Evolutionary conservation across 441 rosid species (phyloP).

Genomic region (Macaranga tanarius): DNA sequence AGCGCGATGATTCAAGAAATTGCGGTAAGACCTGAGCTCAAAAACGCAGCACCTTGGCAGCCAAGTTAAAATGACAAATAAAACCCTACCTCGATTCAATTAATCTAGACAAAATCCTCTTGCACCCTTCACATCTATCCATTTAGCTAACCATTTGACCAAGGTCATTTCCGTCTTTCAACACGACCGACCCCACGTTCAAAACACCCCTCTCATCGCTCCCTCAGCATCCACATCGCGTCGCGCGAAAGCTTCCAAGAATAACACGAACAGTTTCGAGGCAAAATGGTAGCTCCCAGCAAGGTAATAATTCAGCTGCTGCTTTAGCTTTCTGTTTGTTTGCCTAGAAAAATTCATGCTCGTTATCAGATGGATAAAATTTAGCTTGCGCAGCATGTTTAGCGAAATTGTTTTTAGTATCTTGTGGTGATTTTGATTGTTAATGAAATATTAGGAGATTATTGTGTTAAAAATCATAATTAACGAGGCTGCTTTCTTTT

Average conservation of each 20-base stretch:
- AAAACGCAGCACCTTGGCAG: too few relatives aligned
- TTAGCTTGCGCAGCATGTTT: background rate
- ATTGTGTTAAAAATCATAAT: too few relatives aligned
- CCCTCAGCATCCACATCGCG: background rate
- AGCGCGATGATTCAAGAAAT: background rate
- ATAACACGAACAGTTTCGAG: background rate
- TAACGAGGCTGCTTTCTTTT: too few relatives aligned
- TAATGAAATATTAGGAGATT: background rate
- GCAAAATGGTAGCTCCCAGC: constrained; percentile 30
- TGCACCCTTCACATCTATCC: background rate
- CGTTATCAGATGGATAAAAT: background rate
- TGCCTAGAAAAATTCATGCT: background rate
- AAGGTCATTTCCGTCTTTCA: constrained; percentile 10
- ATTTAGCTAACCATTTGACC: too few relatives aligned
- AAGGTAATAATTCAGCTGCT: constrained; percentile 19
- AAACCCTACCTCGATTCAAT: background rate
- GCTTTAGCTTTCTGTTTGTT: background rate
- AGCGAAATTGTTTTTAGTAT: background rate
- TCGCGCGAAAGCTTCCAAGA: background rate
- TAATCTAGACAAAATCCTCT: background rate
- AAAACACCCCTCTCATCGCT: background rate
- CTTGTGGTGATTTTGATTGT: too few relatives aligned
- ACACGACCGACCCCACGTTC: background rate
- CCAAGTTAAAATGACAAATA: background rate
- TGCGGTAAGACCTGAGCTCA: background rate